These are phyloP conservation scores for Gynostemma pentaphyllum DNA, from an alignment of 306 rosid genomes.

Conservation along the genomic window DNA sequence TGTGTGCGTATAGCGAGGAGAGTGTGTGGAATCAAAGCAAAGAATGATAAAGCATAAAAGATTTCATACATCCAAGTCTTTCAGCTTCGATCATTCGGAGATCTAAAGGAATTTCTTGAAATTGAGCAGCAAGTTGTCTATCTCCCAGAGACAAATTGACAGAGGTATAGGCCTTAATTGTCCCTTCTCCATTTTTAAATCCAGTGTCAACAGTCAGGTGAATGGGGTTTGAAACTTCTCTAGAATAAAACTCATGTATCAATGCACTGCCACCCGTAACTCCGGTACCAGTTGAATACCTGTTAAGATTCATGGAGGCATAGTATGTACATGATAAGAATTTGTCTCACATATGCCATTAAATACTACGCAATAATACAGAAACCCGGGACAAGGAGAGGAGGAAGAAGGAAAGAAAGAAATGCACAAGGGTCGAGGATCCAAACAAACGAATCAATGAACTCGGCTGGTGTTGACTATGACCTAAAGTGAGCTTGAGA, in stretches of 20 bases:
- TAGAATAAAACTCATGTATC: constrained; percentile 87
- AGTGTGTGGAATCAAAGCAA: too few species aligned
- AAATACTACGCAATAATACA: not conserved
- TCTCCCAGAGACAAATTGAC: constrained; percentile 77
- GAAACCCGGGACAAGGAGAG: too few species aligned
- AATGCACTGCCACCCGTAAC: constrained; percentile 79
- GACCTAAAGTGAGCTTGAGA: too few species aligned
- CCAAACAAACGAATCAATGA: not conserved
- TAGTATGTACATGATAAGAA: not conserved
- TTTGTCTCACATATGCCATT: not conserved
- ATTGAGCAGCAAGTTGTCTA: constrained; percentile 85
- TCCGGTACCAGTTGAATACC: constrained; percentile 94
- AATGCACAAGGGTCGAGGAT: not conserved
- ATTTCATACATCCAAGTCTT: constrained; percentile 64
- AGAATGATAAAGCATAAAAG: not conserved
- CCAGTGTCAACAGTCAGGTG: constrained; percentile 95
- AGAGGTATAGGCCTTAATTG: constrained; percentile 63
- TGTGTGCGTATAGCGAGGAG: not conserved
- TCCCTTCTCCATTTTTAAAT: constrained; percentile 55
- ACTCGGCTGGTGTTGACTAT: too few species aligned
- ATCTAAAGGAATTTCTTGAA: constrained; percentile 89
- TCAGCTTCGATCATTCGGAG: constrained; percentile 93
- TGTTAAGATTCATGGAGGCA: constrained; percentile 16
- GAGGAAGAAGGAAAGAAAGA: not conserved
- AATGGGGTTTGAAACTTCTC: constrained; percentile 74